Conservation (phyloP, 148 eudicot genomes). For the Linanthus parryae region DNA sequence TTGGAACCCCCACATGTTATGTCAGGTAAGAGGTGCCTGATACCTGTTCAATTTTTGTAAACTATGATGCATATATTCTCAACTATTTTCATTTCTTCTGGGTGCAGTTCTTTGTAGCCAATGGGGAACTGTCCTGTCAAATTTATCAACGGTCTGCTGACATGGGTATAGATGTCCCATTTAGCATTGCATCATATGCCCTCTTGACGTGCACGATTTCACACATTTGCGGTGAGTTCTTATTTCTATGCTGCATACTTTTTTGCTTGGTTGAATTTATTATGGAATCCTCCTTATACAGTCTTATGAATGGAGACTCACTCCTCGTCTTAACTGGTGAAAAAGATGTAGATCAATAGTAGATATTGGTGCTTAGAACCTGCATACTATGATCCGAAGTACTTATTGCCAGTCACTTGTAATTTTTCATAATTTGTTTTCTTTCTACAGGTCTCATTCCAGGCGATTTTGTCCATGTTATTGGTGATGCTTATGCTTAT, state of each 20-base stretch:
- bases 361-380: no score
- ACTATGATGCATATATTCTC: neutral
- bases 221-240: constrained; percentile 82
- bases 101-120: constrained; percentile 81
- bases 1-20: constrained; percentile 97
- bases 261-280: no score
- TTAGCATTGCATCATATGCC: constrained; percentile 88
- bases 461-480: constrained; percentile 79
- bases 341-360: no score
- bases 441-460: constrained; percentile 66
- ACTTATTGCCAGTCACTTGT: neutral
- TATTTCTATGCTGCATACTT: no score
- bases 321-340: no score
- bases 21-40: constrained; percentile 39
- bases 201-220: constrained; percentile 94
- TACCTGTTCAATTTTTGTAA: neutral
- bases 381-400: no score
- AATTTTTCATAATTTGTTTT: no score
- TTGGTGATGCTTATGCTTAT: constrained; percentile 93
- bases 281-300: no score
- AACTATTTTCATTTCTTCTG: constrained; percentile 1
- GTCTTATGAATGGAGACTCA: no score
- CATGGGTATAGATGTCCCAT: constrained; percentile 96
- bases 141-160: constrained; percentile 99
- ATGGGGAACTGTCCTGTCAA: constrained; percentile 88